phyloP scores from a whole-genome alignment of 768 basidiomycete species.

The Coprinopsis marcescibilis region DNA sequence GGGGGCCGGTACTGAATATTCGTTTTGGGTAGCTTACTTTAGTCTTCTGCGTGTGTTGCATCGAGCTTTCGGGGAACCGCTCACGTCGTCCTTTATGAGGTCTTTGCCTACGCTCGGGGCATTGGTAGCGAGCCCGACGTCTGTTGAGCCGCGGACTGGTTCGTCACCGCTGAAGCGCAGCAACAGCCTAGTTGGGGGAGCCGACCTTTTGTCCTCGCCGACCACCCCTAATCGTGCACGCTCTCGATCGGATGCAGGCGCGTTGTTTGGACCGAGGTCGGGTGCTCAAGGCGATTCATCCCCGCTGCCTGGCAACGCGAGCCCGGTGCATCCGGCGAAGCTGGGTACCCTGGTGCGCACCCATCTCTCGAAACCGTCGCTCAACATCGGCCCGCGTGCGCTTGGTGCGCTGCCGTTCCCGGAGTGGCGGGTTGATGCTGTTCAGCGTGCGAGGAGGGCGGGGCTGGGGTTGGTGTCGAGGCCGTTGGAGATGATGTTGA shows the following conservation, averaged over 20 bases:
- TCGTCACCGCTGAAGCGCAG: not conserved
- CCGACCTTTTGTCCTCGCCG: not conserved
- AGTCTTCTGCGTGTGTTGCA: slow-evolving; percentile 51
- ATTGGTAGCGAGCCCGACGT: not conserved
- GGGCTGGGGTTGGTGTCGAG: slow-evolving; percentile 54
- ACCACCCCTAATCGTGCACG: not conserved
- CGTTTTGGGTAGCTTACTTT: slow-evolving; percentile 32
- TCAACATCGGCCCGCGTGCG: slow-evolving; percentile 12
- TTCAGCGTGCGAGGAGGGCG: slow-evolving; percentile 47
- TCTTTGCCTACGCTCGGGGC: slow-evolving; percentile 3
- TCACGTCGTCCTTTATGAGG: slow-evolving; percentile 37
- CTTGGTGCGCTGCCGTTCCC: slow-evolving; percentile 52
- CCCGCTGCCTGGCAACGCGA: too few species aligned
- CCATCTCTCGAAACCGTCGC: slow-evolving; percentile 7
- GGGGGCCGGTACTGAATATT: not conserved
- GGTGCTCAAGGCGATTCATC: not conserved
- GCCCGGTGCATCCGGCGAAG: slow-evolving; percentile 11
- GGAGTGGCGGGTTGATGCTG: slow-evolving; percentile 54
- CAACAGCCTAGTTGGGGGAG: not conserved
- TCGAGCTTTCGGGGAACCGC: slow-evolving; percentile 29
- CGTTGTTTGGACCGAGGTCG: not conserved
- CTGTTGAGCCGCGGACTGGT: too few species aligned
- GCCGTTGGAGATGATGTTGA: slow-evolving; percentile 44
- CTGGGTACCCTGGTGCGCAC: slow-evolving; percentile 16
- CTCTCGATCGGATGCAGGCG: not conserved